Base-by-base conservation (phyloP, 352 stramenopile genomes). In the Globisporangium apiculatum region DNA sequence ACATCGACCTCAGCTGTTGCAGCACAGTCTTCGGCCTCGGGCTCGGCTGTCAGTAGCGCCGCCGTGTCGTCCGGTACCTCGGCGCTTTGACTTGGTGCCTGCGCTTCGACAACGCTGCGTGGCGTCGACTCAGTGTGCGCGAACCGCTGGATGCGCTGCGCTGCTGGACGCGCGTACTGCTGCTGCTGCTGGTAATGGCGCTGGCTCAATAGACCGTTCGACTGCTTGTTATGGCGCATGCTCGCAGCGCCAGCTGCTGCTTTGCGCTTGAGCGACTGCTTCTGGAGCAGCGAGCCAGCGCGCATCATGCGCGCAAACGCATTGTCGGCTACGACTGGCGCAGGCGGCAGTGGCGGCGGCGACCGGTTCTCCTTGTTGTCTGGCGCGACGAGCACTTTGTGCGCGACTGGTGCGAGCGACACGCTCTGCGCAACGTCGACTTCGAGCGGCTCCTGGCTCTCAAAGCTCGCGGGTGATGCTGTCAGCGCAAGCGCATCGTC, bases 251-350 rank as follows among this genome's bases (percentile, higher is more conserved):
- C 58, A 40, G 65, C 73, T 49, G 38, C 54, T 37, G 67, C 76
- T 54, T 77, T 76, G 35, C 83, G 78, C 60, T 86, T 89, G 38
- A 79, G 58, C 18, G 72, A 75, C 15, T 83, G 64, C 40, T 79
- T 77, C 24, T 80, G 71, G 11, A 87, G 60, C 53, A 73, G 61
- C 31, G 77, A 80, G 0, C 80, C 81, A 17, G 83, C 83, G 12
- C 71, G 67, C 76, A 94, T 89, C 79, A 94, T 89, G 31, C 83
- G 71, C 37, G 79, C 76, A 57, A 94, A 94, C 2, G 83, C 83
- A n/a, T 86, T 94, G 58, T 90, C 79, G 51, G 83, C 81, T 7
- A 55, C 54, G 2, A 49, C 42, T 31, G 59, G 38, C 11, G 24
- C 45, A 1, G 31, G 24, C 2, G 14, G 17, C 9, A 36, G 42